Conservation (phyloP, 257 asterid species). For the Salvia hispanica region DNA sequence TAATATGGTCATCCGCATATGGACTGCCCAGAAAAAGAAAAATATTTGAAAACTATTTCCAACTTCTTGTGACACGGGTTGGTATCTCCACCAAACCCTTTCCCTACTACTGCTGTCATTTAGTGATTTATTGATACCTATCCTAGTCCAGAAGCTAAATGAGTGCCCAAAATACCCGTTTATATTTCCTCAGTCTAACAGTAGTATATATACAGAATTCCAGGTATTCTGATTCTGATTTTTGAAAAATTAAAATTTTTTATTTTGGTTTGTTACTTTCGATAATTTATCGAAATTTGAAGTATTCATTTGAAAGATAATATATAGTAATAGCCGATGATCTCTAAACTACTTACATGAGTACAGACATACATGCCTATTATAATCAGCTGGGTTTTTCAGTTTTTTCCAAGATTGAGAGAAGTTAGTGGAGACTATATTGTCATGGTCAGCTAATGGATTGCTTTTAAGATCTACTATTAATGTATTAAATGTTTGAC, state of each 20-base stretch:
- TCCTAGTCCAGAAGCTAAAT: constrained; percentile 21
- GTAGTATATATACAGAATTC: background rate
- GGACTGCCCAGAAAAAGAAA: background rate
- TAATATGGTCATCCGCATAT: constrained; percentile 6
- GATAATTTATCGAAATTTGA: background rate
- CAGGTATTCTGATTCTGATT: too few relatives aligned
- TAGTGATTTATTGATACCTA: background rate
- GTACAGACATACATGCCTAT: constrained; percentile 17
- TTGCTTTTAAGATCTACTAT: background rate
- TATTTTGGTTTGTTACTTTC: too few relatives aligned
- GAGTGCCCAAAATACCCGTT: background rate
- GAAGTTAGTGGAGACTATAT: background rate
- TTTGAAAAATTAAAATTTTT: too few relatives aligned
- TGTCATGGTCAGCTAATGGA: background rate
- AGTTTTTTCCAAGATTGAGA: background rate
- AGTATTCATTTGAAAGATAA: background rate
- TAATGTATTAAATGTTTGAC: background rate
- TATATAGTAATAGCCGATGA: background rate
- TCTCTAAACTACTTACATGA: background rate
- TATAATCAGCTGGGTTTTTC: background rate
- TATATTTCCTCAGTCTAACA: background rate
- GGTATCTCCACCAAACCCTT: background rate
- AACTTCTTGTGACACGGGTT: constrained; percentile 23
- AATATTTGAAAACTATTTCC: constrained; percentile 12
- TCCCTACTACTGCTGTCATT: constrained; percentile 6